Evolutionary conservation across 1,284 basidiomycete species (phyloP).

Genomic region (Kalmanozyma brasiliensis): DNA sequence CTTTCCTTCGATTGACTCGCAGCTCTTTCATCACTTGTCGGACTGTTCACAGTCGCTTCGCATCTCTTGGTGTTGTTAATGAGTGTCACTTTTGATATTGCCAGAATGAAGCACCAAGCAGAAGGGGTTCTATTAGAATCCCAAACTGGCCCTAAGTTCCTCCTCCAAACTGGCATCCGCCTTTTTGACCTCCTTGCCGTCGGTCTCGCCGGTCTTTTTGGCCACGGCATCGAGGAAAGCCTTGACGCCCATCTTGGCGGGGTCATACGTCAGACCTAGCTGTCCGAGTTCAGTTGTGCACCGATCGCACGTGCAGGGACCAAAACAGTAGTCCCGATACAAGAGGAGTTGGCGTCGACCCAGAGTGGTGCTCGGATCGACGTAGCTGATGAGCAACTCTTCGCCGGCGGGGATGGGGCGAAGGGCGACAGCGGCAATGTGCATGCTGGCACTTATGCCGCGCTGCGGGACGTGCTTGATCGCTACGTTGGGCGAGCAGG

Average conservation of each 20-base stretch:
- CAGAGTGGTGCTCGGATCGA: conserved; percentile 75
- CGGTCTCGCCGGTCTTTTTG: conserved; percentile 11
- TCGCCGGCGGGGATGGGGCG: conserved; percentile 76
- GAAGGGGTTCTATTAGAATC: no score
- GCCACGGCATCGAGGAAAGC: conserved; percentile 27
- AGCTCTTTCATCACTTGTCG: no score
- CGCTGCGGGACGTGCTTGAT: conserved; percentile 77
- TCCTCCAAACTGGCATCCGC: conserved; percentile 43
- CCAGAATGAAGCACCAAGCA: no score
- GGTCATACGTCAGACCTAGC: conserved; percentile 20
- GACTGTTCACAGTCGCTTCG: no score
- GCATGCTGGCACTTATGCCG: conserved; percentile 72
- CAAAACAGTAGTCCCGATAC: conserved; percentile 68
- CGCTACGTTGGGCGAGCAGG: conserved; percentile 80
- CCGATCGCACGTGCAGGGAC: conserved; percentile 75
- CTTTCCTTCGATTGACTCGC: no score
- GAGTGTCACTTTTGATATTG: no score
- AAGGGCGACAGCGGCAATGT: conserved; percentile 78
- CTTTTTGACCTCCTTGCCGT: not conserved
- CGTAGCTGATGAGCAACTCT: conserved; percentile 80
- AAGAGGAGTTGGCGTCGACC: conserved; percentile 74
- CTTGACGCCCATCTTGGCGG: conserved; percentile 21
- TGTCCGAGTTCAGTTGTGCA: conserved; percentile 71
- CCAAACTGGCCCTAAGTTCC: conserved; percentile 53
- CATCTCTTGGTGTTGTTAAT: no score